Evolutionary conservation across 306 rosid genomes (phyloP), one percentile per base, ranked within the genome.

Genomic region (Quercus mongolica): DNA sequence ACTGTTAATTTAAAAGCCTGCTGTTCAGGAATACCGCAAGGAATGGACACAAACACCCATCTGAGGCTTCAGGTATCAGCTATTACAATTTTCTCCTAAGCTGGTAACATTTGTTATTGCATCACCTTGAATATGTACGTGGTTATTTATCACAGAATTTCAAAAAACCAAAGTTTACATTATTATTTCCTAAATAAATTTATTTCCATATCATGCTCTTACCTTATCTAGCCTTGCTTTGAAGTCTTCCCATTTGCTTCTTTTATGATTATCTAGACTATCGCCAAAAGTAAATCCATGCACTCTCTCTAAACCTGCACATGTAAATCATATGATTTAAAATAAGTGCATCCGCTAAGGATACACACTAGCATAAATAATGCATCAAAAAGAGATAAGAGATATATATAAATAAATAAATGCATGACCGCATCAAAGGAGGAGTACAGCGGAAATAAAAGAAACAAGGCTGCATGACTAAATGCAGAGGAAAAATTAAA

Each of bases 261-360:
- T 90, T 78, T 74, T 91, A 67, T 83, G 0, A 74, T 91, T 92
- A 13, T 90, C 97, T 82, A 93, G 92, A 88, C 98, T 91, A 70
- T 95, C 99, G 67, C 99, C 98, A 41, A 91, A 90, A 58, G 93
- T 86, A 87, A 90, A 95, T 44, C 99, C 99, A 59, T 93, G 99
- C 69, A 95, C 91, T 83, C 92, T 90, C 85, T 87, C 97, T 55
- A 95, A 92, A 74, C 94, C 98, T 95, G 93, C 79, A 80, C 41
- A 58, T 28, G 55, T 73, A 80, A 59, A 78, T 84, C 56, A 67
- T 14, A 57, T 14, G 35, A 61, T 74, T 73, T 7, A 79, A 78
- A 58, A 63, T 28, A 38, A 80, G 76, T 59, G 51, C 79, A 80
- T 5, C 41, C 28, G 14, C 26, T 30, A 55, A 77, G 71, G 57